Evolutionary conservation across 495 filamentous ascomycete genomes (phyloP), one percentile per base, ranked within the genome.

Genomic region (Cryomyces minteri): DNA sequence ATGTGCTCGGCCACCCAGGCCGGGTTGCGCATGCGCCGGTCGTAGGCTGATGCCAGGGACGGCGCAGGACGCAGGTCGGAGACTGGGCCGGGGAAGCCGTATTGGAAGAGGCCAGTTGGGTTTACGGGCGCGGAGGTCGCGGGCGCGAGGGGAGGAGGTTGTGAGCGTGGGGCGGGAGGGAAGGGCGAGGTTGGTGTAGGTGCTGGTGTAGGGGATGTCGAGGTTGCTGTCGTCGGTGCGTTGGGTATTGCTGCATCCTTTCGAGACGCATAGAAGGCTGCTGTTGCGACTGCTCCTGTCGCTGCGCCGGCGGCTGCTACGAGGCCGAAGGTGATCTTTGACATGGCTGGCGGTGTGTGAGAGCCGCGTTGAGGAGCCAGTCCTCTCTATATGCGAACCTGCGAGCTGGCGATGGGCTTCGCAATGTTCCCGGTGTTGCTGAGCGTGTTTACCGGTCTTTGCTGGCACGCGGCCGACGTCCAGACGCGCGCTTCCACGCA

Each of bases 1-100:
- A 98, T 94, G 69, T 98, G 90, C 66, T 98, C 90, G 44, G 79
- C 87, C 6, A 95, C 90, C 90, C 90, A 98, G 58, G 78, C 63
- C 2, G 90, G 90, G 58, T 96, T 98, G 53, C 86, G 80, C 43
- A 79, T 83, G 46, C 88, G 82, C 7, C 90, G 83, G 40, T 98
- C 88, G 68, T 77, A 98, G 54, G 81, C 78, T 30, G 86, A 93
- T 49, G 86, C 70, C 33, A 94, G 71, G 28, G 83, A 78, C 4
- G 72, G 60, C 10, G 82, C 74, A 34, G 74, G 70, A 37, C 84
- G 79, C 45, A 92, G 73, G 62, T 98, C 90, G 54, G 76, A 71
- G 31, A 88, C 62, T 32, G 90, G 92, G 46, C 90, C 90, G 1
- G 90, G 88, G 66, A 96, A 96, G 53, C 92, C 90, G 64, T 98